Percentiles rank a stretch among this genome's conserved stretches.
Evolutionary conservation across 495 filamentous ascomycete genomes (phyloP).

Genomic region (Aspergillus affinis): DNA sequence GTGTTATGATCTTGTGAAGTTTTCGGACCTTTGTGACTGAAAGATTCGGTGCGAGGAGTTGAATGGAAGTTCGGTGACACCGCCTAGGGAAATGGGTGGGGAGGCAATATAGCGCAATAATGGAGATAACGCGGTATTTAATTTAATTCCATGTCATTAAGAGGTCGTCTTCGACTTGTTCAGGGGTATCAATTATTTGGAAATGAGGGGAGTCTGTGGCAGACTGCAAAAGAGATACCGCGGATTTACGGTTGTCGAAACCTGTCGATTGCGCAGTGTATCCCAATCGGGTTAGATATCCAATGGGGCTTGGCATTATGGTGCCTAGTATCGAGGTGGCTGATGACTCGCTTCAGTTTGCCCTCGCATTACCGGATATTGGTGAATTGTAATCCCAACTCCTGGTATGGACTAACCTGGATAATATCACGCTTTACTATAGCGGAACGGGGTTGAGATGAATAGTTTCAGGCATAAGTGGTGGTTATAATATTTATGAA

Average conservation of each 20-base stretch:
- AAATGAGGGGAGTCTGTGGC: not conserved
- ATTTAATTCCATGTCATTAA: not conserved
- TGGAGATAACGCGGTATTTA: not conserved
- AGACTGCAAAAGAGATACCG: not conserved
- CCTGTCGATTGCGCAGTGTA: not conserved
- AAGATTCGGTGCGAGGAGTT: not conserved
- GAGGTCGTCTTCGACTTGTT: not conserved
- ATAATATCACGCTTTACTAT: too few relatives aligned
- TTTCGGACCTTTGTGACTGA: not conserved
- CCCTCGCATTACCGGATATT: too few relatives aligned
- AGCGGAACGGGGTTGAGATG: too few relatives aligned
- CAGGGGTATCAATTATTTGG: not conserved
- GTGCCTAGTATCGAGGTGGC: too few relatives aligned
- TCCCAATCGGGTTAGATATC: not conserved
- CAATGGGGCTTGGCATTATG: not conserved
- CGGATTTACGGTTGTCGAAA: not conserved
- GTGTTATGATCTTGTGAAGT: not conserved
- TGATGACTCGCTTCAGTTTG: too few relatives aligned
- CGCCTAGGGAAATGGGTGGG: not conserved
- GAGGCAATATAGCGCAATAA: not conserved
- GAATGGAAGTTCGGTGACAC: not conserved
- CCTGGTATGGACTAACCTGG: too few relatives aligned
- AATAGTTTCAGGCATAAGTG: too few relatives aligned
- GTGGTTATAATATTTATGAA: too few relatives aligned
- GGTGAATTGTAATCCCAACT: too few relatives aligned